Conservation (phyloP, 306 rosid genomes). For the Cucumis melo region DNA sequence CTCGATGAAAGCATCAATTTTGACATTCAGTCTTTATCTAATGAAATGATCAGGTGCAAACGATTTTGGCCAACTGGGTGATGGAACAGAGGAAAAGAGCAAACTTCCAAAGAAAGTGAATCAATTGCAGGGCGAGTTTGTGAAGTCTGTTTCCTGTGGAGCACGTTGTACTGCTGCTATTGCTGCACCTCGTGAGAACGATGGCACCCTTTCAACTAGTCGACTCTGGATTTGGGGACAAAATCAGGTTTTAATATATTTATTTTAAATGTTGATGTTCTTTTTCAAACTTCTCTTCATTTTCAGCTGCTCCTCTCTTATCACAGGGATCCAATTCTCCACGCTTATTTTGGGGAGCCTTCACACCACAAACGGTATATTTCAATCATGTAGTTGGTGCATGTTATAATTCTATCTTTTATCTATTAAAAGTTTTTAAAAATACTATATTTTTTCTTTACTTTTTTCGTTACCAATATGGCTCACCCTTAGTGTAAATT, state of each 20-base stretch:
- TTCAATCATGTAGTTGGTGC: background rate
- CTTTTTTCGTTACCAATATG: too few species aligned
- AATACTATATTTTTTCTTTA: background rate
- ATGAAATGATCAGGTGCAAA: conserved; percentile 44
- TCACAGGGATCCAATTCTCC: conserved; percentile 81
- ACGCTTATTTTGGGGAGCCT: conserved; percentile 80
- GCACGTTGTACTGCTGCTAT: conserved; percentile 92
- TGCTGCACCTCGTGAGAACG: conserved; percentile 65
- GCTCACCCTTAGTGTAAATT: too few species aligned
- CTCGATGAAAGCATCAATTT: background rate
- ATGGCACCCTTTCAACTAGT: conserved; percentile 46
- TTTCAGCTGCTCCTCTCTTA: background rate
- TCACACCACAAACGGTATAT: conserved; percentile 57
- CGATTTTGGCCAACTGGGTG: conserved; percentile 90
- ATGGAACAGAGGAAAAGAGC: conserved; percentile 78
- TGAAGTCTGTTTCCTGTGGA: conserved; percentile 79
- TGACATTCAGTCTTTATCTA: background rate
- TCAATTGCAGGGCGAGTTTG: conserved; percentile 58
- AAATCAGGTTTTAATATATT: conserved; percentile 46
- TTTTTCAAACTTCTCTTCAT: conserved; percentile 1
- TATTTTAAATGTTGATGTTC: background rate
- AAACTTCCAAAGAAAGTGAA: conserved; percentile 61
- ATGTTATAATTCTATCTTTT: background rate
- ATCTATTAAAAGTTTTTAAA: background rate
- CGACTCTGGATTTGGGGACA: conserved; percentile 99